These are phyloP conservation scores for Aspergillaceae sp. DNA, from an alignment of 2,329 filamentous ascomycete species.

Conservation along the genomic window DNA sequence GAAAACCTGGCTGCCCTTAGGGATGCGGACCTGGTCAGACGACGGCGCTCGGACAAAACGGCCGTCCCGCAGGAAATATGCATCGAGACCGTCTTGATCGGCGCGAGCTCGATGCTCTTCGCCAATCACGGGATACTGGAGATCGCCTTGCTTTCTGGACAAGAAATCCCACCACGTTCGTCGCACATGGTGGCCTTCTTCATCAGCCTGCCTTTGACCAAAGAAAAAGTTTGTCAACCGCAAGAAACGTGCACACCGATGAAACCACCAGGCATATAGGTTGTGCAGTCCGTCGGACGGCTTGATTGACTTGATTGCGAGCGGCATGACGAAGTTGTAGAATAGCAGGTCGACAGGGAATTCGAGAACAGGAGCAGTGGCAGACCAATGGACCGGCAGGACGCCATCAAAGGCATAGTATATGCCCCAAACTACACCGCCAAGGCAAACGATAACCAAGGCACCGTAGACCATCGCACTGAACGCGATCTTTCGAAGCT, in stretches of 20 bases:
- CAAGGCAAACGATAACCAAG: slow-evolving; percentile 83
- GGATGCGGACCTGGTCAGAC: slow-evolving; percentile 89
- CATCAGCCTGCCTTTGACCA: slow-evolving; percentile 68
- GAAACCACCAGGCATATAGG: slow-evolving; percentile 96
- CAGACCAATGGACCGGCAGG: slow-evolving; percentile 87
- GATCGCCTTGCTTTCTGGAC: slow-evolving; percentile 30
- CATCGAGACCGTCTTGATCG: slow-evolving; percentile 35
- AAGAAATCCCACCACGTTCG: slow-evolving; percentile 48
- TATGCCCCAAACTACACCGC: slow-evolving; percentile 92
- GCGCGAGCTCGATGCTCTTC: slow-evolving; percentile 20
- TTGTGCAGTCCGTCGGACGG: slow-evolving; percentile 74
- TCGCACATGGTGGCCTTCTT: slow-evolving; percentile 63
- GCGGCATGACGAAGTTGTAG: slow-evolving; percentile 92
- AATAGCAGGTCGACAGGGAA: slow-evolving; percentile 91
- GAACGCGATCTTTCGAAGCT: slow-evolving; percentile 91
- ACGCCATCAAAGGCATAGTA: slow-evolving; percentile 59
- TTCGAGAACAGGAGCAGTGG: slow-evolving; percentile 83
- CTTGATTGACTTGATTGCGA: slow-evolving; percentile 74
- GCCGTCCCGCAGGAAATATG: slow-evolving; percentile 60
- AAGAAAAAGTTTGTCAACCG: slow-evolving; percentile 90
- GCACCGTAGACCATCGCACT: slow-evolving; percentile 93
- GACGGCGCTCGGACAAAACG: slow-evolving; percentile 85
- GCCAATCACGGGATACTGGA: slow-evolving; percentile 26
- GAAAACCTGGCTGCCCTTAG: slow-evolving; percentile 75
- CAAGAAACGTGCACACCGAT: slow-evolving; percentile 67